Evolutionary conservation across 2,329 filamentous ascomycete species (phyloP).

Genomic region (Calonectria pteridis): DNA sequence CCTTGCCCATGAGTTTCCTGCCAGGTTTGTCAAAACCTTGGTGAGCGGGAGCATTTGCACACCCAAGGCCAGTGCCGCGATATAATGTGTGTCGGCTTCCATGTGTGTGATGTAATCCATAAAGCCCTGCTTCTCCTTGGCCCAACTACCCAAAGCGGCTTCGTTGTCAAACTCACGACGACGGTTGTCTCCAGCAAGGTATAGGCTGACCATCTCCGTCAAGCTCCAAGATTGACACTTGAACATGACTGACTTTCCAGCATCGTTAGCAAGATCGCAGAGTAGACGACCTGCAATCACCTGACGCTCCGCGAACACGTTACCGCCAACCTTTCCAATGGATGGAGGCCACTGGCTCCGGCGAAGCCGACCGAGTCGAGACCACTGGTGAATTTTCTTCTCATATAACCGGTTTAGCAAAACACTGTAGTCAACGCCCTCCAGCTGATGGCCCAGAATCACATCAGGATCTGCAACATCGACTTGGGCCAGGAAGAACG

Average conservation of each 20-base stretch:
- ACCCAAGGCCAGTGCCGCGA: conserved; percentile 88
- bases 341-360: conserved; percentile 88
- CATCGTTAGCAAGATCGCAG: conserved; percentile 95
- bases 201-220: conserved; percentile 96
- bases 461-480: conserved; percentile 93
- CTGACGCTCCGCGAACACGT: conserved; percentile 93
- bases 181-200: conserved; percentile 78
- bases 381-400: conserved; percentile 94
- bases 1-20: conserved; percentile 97
- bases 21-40: conserved; percentile 95
- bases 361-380: conserved; percentile 88
- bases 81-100: conserved; percentile 95
- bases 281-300: conserved; percentile 89
- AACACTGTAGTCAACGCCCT: conserved; percentile 96
- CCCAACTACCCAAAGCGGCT: conserved; percentile 86
- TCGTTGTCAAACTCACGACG: conserved; percentile 93
- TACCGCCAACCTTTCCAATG: conserved; percentile 86
- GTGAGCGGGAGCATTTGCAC: conserved; percentile 94
- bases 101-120: conserved; percentile 95
- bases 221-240: conserved; percentile 99
- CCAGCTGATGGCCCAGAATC: conserved; percentile 93
- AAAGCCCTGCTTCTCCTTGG: conserved; percentile 80
- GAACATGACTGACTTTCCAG: conserved; percentile 95
- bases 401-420: conserved; percentile 88
- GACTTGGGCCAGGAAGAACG: conserved; percentile 89